Evolutionary conservation across 306 rosid genomes (phyloP).

Genomic region (Castanea crenata): DNA sequence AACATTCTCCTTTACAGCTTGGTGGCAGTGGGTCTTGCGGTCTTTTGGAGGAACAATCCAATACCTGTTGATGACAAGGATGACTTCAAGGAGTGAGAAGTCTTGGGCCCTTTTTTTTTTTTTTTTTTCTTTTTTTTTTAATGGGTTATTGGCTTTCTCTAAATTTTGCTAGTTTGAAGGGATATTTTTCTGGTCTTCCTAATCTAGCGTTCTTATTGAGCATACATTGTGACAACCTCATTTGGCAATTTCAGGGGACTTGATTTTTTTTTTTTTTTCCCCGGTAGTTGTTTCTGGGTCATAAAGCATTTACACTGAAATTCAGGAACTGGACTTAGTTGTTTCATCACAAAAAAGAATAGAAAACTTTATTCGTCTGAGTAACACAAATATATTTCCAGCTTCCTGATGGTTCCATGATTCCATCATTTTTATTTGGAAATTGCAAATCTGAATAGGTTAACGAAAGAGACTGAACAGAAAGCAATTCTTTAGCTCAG

Average conservation of each 20-base stretch:
- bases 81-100: conserved; percentile 76
- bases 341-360: neutral
- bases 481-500: neutral
- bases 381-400: neutral
- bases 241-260: neutral
- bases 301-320: neutral
- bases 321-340: neutral
- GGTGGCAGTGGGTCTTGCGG: conserved; percentile 97
- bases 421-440: neutral
- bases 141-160: neutral
- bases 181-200: neutral
- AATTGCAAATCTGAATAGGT: neutral
- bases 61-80: conserved; percentile 82
- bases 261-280: neutral
- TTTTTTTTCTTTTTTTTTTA: neutral
- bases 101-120: neutral
- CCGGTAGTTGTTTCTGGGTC: neutral
- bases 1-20: conserved; percentile 45
- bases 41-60: conserved; percentile 81
- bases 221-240: neutral
- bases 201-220: neutral
- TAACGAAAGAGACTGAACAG: neutral
- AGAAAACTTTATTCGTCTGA: neutral
- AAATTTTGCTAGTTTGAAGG: neutral
- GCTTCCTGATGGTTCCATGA: neutral